These are phyloP conservation scores for Excoecaria agallocha DNA, from an alignment of 345 rosid genomes.

Conservation along the genomic window DNA sequence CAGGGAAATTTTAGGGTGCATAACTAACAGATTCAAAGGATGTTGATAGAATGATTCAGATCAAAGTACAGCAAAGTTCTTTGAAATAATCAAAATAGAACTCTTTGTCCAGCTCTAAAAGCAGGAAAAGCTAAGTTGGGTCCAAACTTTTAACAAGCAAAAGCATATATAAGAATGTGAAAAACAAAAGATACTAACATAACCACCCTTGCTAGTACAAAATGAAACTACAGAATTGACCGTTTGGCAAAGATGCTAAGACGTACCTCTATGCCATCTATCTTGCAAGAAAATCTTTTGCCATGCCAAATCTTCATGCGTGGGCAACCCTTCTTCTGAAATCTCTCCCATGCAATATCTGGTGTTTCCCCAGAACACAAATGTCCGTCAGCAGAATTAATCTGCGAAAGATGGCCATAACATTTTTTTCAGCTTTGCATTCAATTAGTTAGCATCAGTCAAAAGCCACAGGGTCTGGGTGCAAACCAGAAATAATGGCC, in stretches of 20 bases:
- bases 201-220: background rate
- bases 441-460: slow-evolving; percentile 8
- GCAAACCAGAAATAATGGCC: slow-evolving; percentile 77
- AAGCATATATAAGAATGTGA: background rate
- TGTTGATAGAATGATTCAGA: background rate
- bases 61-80: background rate
- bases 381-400: slow-evolving; percentile 51
- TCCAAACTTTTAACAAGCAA: slow-evolving; percentile 1
- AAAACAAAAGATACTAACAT: background rate
- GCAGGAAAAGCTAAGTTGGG: background rate
- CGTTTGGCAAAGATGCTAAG: slow-evolving; percentile 4
- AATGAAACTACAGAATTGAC: slow-evolving; percentile 6
- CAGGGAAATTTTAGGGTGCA: background rate
- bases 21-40: background rate
- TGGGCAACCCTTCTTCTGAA: slow-evolving; percentile 60
- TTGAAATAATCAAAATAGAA: background rate
- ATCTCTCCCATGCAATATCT: slow-evolving; percentile 73
- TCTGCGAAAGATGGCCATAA: slow-evolving; percentile 38
- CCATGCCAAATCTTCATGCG: slow-evolving; percentile 66
- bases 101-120: background rate
- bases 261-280: slow-evolving; percentile 70
- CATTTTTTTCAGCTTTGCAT: background rate
- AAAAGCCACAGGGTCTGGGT: slow-evolving; percentile 18
- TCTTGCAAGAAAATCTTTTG: slow-evolving; percentile 73
- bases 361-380: slow-evolving; percentile 77